Evolutionary conservation across 2,329 filamentous ascomycete genomes (phyloP), one percentile per base, ranked within the genome.

Genomic region (Tolypocladium endophyticum): DNA sequence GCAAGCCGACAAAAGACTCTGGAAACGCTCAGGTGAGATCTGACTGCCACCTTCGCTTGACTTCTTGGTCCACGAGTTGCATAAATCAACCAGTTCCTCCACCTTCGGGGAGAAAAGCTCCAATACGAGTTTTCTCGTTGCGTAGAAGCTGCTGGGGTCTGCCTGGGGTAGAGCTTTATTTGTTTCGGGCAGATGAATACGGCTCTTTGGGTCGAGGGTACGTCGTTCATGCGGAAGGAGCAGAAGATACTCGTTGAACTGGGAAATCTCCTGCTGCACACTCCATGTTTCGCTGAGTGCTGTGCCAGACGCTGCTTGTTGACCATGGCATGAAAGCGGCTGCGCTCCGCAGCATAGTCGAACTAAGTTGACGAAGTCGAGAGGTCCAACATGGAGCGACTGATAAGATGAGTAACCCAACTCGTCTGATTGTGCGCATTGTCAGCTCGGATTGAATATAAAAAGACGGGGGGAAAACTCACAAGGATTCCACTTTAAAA

Each of bases 401-500:
- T 87, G 81, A 23, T 84, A 81, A 6, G 83, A 81, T n/a, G 85
- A 83, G 71, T 88, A 90, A 5, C 79, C 75, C 59, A 82, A 77
- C 67, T 96, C 90, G 45, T 79, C 86, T 88, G 63, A 36, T n/a
- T 41, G 58, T 18, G 60, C 54, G 25, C 28, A 35, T 11, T 47
- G 18, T 50, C 18, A 55, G 20, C 20, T n/a, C 23, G 9, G 14
- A 55, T 35, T n/a, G 20, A 30, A 25, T 20, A 20, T 18, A 16
- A 20, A n/a, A n/a, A n/a, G n/a, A n/a, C n/a, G n/a, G n/a, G n/a
- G n/a, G n/a, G n/a, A n/a, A 25, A 25, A 65, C 82, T 70, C 77
- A 93, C 90, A 86, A 64, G 92, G 88, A 64, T 86, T 86, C 92
- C 93, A 99, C 67, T 83, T 87, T 39, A 86, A 82, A 66, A 92